Percentiles rank a stretch among this genome's conserved stretches.
Evolutionary conservation across 305 asterid species (phyloP).

Genomic region (Rubia tinctorum): DNA sequence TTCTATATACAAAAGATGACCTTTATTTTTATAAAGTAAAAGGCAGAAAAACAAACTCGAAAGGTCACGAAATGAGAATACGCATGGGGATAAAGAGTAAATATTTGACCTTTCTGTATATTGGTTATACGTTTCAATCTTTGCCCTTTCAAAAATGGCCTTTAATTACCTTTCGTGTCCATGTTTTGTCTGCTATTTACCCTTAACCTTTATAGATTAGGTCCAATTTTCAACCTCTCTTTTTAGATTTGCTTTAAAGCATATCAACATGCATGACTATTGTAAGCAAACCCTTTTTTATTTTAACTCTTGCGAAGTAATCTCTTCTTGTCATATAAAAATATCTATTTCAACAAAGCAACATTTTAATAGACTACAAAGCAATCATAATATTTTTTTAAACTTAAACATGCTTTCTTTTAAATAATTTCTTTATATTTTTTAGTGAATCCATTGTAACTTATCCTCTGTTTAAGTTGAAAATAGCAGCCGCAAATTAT

Average conservation of each 20-base stretch:
- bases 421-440: too few species aligned
- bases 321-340: too few species aligned
- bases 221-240: neutral
- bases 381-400: too few species aligned
- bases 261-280: neutral
- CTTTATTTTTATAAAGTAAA: too few species aligned
- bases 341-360: too few species aligned
- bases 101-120: neutral
- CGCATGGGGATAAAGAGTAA: neutral
- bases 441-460: too few species aligned
- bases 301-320: neutral
- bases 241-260: slow-evolving; percentile 9
- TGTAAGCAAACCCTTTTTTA: neutral
- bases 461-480: too few species aligned
- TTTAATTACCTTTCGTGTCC: neutral
- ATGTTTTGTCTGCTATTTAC: neutral
- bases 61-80: neutral
- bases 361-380: too few species aligned
- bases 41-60: neutral
- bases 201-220: neutral
- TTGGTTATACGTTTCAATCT: neutral
- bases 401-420: too few species aligned
- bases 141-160: neutral
- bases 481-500: too few species aligned
- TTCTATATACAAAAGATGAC: too few species aligned